These are phyloP conservation scores for Fraxinus xanthoxyloides DNA, from an alignment of 305 asterid genomes.

Conservation along the genomic window DNA sequence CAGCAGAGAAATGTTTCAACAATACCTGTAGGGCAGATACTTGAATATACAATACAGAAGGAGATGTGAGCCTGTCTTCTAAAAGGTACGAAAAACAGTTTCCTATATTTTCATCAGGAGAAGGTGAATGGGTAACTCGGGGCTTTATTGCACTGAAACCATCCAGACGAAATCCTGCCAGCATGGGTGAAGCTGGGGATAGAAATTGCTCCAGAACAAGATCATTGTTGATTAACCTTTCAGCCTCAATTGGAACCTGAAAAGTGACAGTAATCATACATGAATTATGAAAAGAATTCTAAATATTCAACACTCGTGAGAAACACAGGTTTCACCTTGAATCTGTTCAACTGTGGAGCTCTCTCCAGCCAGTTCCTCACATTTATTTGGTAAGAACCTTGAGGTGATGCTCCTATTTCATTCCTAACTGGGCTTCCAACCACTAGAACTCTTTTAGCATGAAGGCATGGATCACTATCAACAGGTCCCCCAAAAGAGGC, in stretches of 20 bases:
- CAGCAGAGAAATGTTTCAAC: constrained; percentile 12
- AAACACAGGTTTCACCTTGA: constrained; percentile 61
- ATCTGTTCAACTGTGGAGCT: constrained; percentile 72
- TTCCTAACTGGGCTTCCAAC: constrained; percentile 59
- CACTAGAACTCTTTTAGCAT: constrained; percentile 79
- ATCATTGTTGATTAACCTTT: constrained; percentile 67
- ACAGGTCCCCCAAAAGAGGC: constrained; percentile 84
- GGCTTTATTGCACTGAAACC: constrained; percentile 85
- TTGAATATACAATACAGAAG: constrained; percentile 82
- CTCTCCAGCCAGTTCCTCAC: constrained; percentile 87
- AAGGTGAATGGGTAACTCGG: constrained; percentile 78
- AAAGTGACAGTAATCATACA: constrained; percentile 17
- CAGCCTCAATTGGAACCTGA: constrained; percentile 94
- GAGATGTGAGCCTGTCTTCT: constrained; percentile 79
- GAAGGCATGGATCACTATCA: constrained; percentile 81
- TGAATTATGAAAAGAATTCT: not conserved
- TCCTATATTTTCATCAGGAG: constrained; percentile 42
- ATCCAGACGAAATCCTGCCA: constrained; percentile 95
- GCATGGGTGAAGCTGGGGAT: constrained; percentile 73
- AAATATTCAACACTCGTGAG: constrained; percentile 16
- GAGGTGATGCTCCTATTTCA: constrained; percentile 54
- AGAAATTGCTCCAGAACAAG: constrained; percentile 85
- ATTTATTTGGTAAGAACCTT: constrained; percentile 62
- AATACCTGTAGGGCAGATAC: constrained; percentile 91
- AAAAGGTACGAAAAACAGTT: constrained; percentile 38